Evolutionary conservation across 1,284 basidiomycete genomes (phyloP).

Genomic region (Anthracocystis walkeri): DNA sequence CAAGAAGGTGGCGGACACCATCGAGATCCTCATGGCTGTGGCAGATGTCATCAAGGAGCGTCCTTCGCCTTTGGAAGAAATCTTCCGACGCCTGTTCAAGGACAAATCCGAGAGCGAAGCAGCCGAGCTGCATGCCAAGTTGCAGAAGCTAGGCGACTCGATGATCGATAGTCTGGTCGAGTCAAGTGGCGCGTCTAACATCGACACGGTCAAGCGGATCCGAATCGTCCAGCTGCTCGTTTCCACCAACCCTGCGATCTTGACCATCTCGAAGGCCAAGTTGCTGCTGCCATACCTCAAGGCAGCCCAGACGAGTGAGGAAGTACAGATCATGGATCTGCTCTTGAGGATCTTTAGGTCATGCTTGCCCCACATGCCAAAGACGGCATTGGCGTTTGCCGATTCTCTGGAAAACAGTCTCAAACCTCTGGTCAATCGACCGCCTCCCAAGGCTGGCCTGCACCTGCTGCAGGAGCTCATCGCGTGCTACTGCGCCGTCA

Average conservation of each 20-base stretch:
- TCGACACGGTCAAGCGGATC: slow-evolving; percentile 71
- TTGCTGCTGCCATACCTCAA: slow-evolving; percentile 88
- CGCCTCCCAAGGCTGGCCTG: slow-evolving; percentile 48
- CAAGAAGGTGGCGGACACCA: slow-evolving; percentile 72
- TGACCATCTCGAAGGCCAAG: slow-evolving; percentile 83
- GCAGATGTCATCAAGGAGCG: slow-evolving; percentile 83
- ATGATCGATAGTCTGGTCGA: slow-evolving; percentile 89
- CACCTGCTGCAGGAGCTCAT: slow-evolving; percentile 80
- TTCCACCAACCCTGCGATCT: slow-evolving; percentile 80
- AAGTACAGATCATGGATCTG: slow-evolving; percentile 73
- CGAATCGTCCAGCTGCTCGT: slow-evolving; percentile 85
- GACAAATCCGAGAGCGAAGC: slow-evolving; percentile 50
- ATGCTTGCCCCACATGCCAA: slow-evolving; percentile 81
- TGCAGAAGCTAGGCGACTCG: slow-evolving; percentile 81
- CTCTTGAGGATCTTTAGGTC: slow-evolving; percentile 83
- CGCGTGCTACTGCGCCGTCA: slow-evolving; percentile 87
- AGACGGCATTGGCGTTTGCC: slow-evolving; percentile 77
- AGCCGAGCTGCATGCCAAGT: slow-evolving; percentile 75
- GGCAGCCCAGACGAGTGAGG: slow-evolving; percentile 81
- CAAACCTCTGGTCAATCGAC: slow-evolving; percentile 83
- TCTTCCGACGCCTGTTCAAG: slow-evolving; percentile 75
- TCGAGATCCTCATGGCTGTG: slow-evolving; percentile 83
- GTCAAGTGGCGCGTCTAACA: slow-evolving; percentile 77
- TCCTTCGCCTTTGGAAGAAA: slow-evolving; percentile 83
- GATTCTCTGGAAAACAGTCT: slow-evolving; percentile 85